Conservation (phyloP, 805 yeast species). For the Saturnispora sanitii region DNA sequence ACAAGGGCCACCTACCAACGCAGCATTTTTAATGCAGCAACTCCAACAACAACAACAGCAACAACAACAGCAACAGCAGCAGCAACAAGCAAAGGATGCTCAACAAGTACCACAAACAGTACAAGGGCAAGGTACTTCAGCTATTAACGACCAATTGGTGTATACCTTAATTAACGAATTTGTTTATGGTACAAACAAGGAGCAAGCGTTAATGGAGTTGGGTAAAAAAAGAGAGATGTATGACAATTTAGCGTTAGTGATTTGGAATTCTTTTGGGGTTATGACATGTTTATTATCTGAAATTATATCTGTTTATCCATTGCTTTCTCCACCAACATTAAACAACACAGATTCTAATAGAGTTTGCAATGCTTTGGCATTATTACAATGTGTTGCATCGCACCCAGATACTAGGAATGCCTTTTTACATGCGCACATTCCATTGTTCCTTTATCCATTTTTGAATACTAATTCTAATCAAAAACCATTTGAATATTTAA, state of each 20-base stretch:
- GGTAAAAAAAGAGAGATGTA: conserved; percentile 93
- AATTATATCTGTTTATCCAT: conserved; percentile 82
- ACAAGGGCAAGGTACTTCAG: conserved; percentile 21
- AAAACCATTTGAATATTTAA: conserved; percentile 85
- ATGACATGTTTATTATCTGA: conserved; percentile 88
- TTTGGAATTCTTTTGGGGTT: conserved; percentile 96
- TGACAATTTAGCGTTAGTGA: conserved; percentile 83
- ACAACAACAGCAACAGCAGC: conserved; percentile 8
- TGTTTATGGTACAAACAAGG: conserved; percentile 84
- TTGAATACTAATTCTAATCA: conserved; percentile 85
- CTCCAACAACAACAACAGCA: conserved; percentile 13
- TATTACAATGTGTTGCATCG: conserved; percentile 93
- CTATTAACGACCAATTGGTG: conserved; percentile 69
- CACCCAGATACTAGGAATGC: conserved; percentile 82
- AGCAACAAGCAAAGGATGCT: conserved; percentile 5
- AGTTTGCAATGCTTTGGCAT: conserved; percentile 91
- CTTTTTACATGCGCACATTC: conserved; percentile 83
- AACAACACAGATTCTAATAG: conserved; percentile 83
- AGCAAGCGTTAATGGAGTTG: conserved; percentile 81
- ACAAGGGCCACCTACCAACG: conserved; percentile 10
- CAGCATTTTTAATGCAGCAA: conserved; percentile 20
- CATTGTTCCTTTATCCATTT: conserved; percentile 87
- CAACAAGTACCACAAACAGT: conserved; percentile 4
- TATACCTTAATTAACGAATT: conserved; percentile 85
- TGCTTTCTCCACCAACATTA: conserved; percentile 75